Percentiles rank a stretch among this genome's conserved stretches.
phyloP scores from a whole-genome alignment of 2,329 filamentous ascomycete species.

The Penicillium sp. region DNA sequence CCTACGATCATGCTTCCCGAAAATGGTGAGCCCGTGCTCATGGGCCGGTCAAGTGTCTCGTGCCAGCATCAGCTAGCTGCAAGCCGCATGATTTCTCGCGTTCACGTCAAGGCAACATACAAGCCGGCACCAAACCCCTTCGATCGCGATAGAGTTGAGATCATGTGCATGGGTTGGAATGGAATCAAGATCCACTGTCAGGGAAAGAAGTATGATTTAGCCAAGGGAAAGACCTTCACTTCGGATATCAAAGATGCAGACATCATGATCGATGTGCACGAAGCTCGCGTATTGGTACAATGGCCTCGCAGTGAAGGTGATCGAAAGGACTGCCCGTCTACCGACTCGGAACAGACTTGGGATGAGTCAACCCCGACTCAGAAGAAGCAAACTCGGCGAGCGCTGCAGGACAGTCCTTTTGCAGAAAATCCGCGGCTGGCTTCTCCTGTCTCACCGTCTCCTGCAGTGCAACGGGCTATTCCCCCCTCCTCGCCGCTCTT shows the following conservation, averaged over 20 bases:
- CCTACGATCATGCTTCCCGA: conserved; percentile 77
- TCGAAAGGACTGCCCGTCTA: conserved; percentile 52
- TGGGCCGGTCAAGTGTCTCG: conserved; percentile 92
- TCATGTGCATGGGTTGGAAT: conserved; percentile 94
- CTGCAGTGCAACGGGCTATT: conserved; percentile 49
- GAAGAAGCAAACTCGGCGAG: conserved; percentile 27
- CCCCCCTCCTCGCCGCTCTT: conserved; percentile 43
- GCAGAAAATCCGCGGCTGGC: conserved; percentile 61
- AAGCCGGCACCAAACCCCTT: conserved; percentile 65
- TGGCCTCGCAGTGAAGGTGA: conserved; percentile 65
- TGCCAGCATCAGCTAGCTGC: conserved; percentile 93
- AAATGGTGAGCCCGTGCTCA: conserved; percentile 75
- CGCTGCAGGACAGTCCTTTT: conserved; percentile 47
- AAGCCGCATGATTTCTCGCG: conserved; percentile 86
- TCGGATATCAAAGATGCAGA: conserved; percentile 84
- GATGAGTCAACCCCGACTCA: conserved; percentile 54
- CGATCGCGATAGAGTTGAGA: conserved; percentile 75
- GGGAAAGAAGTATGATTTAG: conserved; percentile 78
- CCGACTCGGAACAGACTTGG: conserved; percentile 67
- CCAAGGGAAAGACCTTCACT: conserved; percentile 83
- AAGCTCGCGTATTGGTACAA: conserved; percentile 80
- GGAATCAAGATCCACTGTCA: conserved; percentile 90
- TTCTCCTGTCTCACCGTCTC: conserved; percentile 74
- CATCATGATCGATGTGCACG: conserved; percentile 94
- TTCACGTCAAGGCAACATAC: conserved; percentile 87